phyloP scores from a whole-genome alignment of 2,329 filamentous ascomycete species.

The Cladosporium sp. region DNA sequence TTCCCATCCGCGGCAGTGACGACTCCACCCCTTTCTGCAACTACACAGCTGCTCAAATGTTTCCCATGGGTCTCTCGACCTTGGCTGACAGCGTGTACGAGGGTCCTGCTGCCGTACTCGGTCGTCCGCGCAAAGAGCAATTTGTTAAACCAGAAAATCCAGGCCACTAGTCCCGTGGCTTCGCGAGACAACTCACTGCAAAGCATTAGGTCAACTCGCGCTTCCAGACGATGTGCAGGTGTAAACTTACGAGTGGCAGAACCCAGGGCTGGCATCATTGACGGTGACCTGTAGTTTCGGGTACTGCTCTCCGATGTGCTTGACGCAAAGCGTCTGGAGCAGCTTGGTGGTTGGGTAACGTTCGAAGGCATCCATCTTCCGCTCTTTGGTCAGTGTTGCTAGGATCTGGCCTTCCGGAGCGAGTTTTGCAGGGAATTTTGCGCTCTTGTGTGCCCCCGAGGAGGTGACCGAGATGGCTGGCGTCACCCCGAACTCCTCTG shows the following conservation, averaged over 20 bases:
- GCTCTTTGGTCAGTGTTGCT: constrained; percentile 37
- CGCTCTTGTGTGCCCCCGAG: constrained; percentile 42
- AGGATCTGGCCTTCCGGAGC: constrained; percentile 35
- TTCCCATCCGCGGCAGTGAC: constrained; percentile 43
- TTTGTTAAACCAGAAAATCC: constrained; percentile 25
- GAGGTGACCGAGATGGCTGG: constrained; percentile 41
- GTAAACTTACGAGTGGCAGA: constrained; percentile 43
- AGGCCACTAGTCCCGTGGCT: neutral
- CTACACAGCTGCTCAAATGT: neutral
- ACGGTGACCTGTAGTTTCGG: constrained; percentile 43
- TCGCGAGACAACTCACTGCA: neutral
- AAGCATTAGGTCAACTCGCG: neutral
- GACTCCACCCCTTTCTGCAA: constrained; percentile 31
- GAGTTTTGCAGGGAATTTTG: constrained; percentile 40
- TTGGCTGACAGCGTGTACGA: constrained; percentile 40
- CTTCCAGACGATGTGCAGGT: neutral
- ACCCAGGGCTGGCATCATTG: constrained; percentile 55
- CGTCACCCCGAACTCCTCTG: constrained; percentile 28
- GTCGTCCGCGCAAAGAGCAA: constrained; percentile 40
- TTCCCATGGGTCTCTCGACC: constrained; percentile 15
- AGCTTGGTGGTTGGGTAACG: constrained; percentile 50
- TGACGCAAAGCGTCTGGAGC: constrained; percentile 46
- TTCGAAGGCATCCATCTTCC: constrained; percentile 36
- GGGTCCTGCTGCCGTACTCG: constrained; percentile 44
- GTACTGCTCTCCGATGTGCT: constrained; percentile 40